Evolutionary conservation across 768 basidiomycete species (phyloP), one percentile per base, ranked within the genome.

Genomic region (Leccinum imitatum): DNA sequence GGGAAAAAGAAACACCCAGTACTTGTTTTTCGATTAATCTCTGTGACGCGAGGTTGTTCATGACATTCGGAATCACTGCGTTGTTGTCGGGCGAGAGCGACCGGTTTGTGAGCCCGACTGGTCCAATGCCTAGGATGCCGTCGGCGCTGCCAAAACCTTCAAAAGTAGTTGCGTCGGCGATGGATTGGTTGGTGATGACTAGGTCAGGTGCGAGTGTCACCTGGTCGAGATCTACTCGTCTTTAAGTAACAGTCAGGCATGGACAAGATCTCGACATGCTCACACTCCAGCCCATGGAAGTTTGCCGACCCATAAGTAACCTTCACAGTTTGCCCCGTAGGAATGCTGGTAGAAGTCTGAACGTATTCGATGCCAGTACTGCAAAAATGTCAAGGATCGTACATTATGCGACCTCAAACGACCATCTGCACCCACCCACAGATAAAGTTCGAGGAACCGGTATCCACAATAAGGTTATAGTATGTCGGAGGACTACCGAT

Each of bases 241-340:
- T 8, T 56, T 25, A 48, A 30, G 30, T 30, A 30, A 31, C 10
- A 7, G 13, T 13, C 15, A 27, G 6, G 19, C 17, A 15, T 44
- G 21, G 17, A 44, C 4, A 35, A 3, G 11, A 15, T 17, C 5
- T 27, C 14, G 7, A 44, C 3, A 9, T 41, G 11, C 44, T 53
- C 37, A 69, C 68, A 82, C 61, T 80, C 79, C 39, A 67, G 69
- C 21, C 79, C 78, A 70, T 35, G 35, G 48, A 74, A 58, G 47
- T 30, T 56, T 9, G 59, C 70, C 1, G 1, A 0, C 3, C 66
- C 64, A 53, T 58, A 71, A 8, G 48, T 54, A 4, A 58, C 50
- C 3, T 21, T 58, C 21, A 71, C 58, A 3, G n/a, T 3, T 35
- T 66, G 14, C 4, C 72, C 73, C 14, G 72, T 74, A 27, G 65